phyloP scores from a whole-genome alignment of 306 rosid genomes.

The Trifolium repens region DNA sequence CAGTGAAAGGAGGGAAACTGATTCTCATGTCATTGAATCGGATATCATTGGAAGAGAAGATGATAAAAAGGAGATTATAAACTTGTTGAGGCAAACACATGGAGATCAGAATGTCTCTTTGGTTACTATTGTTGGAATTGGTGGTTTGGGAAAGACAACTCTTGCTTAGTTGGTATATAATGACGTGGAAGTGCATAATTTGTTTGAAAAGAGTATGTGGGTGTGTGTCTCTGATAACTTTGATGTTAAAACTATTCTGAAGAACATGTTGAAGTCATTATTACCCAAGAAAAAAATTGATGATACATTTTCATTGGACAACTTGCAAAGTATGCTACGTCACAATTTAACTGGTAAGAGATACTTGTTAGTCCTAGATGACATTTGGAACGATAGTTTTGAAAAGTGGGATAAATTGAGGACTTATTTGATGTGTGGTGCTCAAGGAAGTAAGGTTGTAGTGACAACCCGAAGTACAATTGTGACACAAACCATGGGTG shows the following conservation, averaged over 20 bases:
- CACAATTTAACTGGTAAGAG: background rate
- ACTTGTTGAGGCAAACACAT: background rate
- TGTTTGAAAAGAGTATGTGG: background rate
- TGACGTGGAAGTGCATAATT: background rate
- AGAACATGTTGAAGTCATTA: background rate
- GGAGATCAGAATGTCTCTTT: background rate
- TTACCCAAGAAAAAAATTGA: background rate
- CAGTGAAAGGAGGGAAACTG: background rate
- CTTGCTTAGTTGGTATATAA: slow-evolving; percentile 3
- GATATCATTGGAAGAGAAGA: slow-evolving; percentile 13
- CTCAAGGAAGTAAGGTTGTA: background rate
- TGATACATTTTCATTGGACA: background rate
- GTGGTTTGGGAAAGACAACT: slow-evolving; percentile 40
- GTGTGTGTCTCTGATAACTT: slow-evolving; percentile 7
- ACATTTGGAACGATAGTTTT: background rate
- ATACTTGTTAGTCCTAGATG: background rate
- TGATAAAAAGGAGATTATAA: background rate
- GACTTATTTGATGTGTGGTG: background rate
- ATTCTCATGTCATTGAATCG: slow-evolving; percentile 22
- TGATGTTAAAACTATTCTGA: slow-evolving; percentile 8
- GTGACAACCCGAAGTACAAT: background rate
- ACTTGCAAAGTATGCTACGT: background rate
- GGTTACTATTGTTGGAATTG: slow-evolving; percentile 35
- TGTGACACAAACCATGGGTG: background rate
- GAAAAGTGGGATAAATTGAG: background rate